Base-by-base conservation (phyloP, 306 rosid species). In the Vigna mungo region DNA sequence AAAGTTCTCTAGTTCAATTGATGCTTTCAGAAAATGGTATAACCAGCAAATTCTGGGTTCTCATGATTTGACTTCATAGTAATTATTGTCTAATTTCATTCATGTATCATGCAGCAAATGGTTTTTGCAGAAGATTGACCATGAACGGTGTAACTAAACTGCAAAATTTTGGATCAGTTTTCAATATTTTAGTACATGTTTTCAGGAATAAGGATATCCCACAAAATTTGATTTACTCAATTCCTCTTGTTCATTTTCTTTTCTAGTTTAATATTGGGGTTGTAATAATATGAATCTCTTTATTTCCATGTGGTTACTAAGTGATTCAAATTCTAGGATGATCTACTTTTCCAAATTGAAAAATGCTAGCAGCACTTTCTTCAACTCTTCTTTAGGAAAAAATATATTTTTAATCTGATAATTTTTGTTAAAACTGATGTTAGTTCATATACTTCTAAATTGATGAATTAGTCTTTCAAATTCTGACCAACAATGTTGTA, bases 91-190 rank as follows among this genome's bases (percentile, higher is more conserved):
- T 85, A 63, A 78, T 83, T 67, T 9, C 72, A 41, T 78, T 52
- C 37, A 70, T 81, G 43, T 82, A 73, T 62, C 23, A 49, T 85
- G 92, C 98, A 95, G 97, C 85, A 95, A 95, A 77, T 95, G 98
- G 97, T 95, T 95, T 92, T 84, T 95, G 83, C 90, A 92, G 96
- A 95, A 95, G 92, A 82, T 89, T 82, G 98, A 97, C 55, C 98
- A 90, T 64, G 88, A 90, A 92, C 97, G 97, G 90, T 65, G 60
- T 52, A 60, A 56, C 82, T 66, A 64, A 65, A 64, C 64, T 51
- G 34, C 43, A 60, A 37, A 52, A 25, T 4, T 43, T 69, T 78
- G 75, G 23, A 11, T 23, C 74, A 23, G 2, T 68, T 73, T 54
- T 84, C 71, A 34, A n/a, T 2, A 44, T 43, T 53, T 70, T 79